These are phyloP conservation scores for Fraxinus paxiana DNA, from an alignment of 305 asterid species.

Conservation along the genomic window DNA sequence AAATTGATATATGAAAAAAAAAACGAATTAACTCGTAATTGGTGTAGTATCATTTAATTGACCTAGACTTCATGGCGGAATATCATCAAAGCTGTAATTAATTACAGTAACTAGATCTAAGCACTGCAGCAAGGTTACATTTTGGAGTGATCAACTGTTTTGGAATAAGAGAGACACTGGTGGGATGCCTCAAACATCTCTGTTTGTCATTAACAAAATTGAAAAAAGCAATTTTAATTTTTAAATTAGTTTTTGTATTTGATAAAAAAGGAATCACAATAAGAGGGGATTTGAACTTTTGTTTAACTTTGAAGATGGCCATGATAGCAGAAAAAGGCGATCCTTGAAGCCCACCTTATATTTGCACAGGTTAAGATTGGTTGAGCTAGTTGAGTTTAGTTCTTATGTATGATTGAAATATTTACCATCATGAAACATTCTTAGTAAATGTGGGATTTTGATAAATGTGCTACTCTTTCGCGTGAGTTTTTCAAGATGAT, in stretches of 20 bases:
- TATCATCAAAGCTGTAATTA: not conserved
- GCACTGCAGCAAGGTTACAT: not conserved
- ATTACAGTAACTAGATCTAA: not conserved
- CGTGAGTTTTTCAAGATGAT: not conserved
- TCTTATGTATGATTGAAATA: not conserved
- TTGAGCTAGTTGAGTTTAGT: not conserved
- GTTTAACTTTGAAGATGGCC: not conserved
- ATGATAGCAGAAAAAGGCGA: not conserved
- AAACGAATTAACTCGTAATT: not conserved
- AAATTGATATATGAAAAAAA: not conserved
- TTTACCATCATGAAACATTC: not conserved
- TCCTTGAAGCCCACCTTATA: not conserved
- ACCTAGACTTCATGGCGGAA: not conserved
- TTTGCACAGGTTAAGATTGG: not conserved
- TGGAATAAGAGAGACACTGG: not conserved
- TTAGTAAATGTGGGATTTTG: not conserved
- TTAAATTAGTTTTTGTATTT: not conserved
- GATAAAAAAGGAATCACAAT: not conserved
- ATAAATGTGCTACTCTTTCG: not conserved
- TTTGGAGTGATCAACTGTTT: not conserved
- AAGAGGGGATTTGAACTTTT: not conserved
- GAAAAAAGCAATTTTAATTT: not conserved
- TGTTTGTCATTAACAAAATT: not conserved
- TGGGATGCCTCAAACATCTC: not conserved
- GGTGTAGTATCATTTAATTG: not conserved